Evolutionary conservation across 208 protist genomes (phyloP).

Genomic region (Novymonas esmeraldas): DNA sequence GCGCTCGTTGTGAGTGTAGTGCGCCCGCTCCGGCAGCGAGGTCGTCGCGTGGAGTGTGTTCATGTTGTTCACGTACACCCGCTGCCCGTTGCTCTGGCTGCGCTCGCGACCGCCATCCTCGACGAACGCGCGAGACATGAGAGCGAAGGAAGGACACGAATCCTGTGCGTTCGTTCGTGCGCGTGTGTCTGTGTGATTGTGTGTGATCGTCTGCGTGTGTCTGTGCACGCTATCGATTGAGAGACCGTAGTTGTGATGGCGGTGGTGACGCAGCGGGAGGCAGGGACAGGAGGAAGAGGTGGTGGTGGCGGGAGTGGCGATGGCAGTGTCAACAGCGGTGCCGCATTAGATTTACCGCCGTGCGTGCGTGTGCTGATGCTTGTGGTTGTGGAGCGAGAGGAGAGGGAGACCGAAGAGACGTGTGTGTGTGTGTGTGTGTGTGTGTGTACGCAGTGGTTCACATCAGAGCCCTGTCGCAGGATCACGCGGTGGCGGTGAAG

Average conservation of each 20-base stretch:
- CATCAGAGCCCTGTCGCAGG: not conserved
- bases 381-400: not conserved
- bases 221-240: no score
- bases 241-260: no score
- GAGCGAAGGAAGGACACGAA: not conserved
- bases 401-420: not conserved
- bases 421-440: constrained; percentile 5
- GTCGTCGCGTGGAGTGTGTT: constrained; percentile 69
- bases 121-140: constrained; percentile 11
- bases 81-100: constrained; percentile 7
- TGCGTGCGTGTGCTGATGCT: not conserved
- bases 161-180: no score
- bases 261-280: no score
- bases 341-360: no score
- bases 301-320: not conserved
- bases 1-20: constrained; percentile 14
- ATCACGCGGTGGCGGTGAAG: not conserved
- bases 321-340: no score
- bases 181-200: no score
- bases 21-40: constrained; percentile 42
- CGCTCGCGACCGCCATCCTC: constrained; percentile 20
- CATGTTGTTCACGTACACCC: constrained; percentile 89
- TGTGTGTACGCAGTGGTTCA: not conserved
- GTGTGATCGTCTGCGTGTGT: no score
- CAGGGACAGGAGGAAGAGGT: not conserved